Evolutionary conservation across 2,329 filamentous ascomycete genomes (phyloP).

Genomic region (Aureobasidium mangrovei): DNA sequence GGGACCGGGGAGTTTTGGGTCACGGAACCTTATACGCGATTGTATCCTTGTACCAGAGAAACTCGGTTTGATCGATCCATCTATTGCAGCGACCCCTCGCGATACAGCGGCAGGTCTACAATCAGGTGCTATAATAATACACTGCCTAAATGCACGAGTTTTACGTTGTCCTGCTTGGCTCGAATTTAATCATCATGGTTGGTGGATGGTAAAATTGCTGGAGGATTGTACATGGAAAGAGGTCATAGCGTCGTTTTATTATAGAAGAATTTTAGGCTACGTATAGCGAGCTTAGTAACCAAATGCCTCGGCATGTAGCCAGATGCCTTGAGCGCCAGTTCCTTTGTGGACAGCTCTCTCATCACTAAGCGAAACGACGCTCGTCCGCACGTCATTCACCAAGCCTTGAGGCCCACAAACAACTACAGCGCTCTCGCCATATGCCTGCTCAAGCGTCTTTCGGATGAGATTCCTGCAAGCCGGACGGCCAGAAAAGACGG

Average conservation of each 20-base stretch:
- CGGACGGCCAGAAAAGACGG: conserved; percentile 44
- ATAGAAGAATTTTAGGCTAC: neutral
- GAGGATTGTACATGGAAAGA: neutral
- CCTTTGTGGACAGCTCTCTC: conserved; percentile 60
- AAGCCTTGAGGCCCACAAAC: conserved; percentile 52
- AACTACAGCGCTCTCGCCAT: conserved; percentile 54
- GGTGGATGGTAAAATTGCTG: too few relatives aligned
- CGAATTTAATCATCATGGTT: too few relatives aligned
- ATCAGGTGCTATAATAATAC: too few relatives aligned
- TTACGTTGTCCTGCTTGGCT: too few relatives aligned
- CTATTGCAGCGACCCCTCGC: too few relatives aligned
- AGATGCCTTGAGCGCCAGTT: conserved; percentile 56
- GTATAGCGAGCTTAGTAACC: conserved; percentile 27
- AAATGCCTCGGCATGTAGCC: conserved; percentile 51
- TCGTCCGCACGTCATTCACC: conserved; percentile 46
- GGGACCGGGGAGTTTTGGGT: neutral
- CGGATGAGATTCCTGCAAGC: conserved; percentile 44
- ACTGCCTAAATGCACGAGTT: too few relatives aligned
- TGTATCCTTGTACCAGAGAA: neutral
- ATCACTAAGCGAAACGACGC: conserved; percentile 50
- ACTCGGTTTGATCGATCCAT: neutral
- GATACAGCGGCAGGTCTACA: too few relatives aligned
- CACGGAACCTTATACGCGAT: conserved; percentile 6
- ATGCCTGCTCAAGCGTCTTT: conserved; percentile 47
- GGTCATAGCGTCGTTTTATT: conserved; percentile 4